phyloP scores from a whole-genome alignment of 495 filamentous ascomycete species.

The Penicillium antarcticum region DNA sequence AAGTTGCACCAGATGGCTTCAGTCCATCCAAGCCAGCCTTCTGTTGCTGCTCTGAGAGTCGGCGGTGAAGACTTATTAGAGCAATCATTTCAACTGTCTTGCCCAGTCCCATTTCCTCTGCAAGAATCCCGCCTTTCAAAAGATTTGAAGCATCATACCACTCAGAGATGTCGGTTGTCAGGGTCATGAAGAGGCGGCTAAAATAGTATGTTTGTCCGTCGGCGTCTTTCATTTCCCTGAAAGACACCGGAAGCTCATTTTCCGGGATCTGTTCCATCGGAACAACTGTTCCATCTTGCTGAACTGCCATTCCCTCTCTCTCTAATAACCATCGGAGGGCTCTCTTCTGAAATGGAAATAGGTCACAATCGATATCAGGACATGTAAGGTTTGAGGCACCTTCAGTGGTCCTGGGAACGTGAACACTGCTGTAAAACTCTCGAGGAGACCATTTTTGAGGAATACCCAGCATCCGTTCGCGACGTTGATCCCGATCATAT shows the following conservation, averaged over 20 bases:
- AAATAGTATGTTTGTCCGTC: slow-evolving; percentile 51
- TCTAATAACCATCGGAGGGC: slow-evolving; percentile 67
- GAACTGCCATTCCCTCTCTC: slow-evolving; percentile 52
- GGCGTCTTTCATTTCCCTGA: slow-evolving; percentile 39
- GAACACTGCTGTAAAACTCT: slow-evolving; percentile 65
- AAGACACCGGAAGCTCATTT: slow-evolving; percentile 29
- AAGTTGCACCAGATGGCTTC: slow-evolving; percentile 55
- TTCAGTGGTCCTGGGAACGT: slow-evolving; percentile 49
- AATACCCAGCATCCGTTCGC: slow-evolving; percentile 12
- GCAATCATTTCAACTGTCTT: slow-evolving; percentile 91
- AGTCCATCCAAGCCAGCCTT: slow-evolving; percentile 27
- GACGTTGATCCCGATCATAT: neutral
- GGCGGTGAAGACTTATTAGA: slow-evolving; percentile 63
- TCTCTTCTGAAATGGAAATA: slow-evolving; percentile 71
- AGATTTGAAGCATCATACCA: slow-evolving; percentile 38
- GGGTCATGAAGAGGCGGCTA: slow-evolving; percentile 63
- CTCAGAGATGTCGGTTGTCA: slow-evolving; percentile 48
- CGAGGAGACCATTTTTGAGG: slow-evolving; percentile 41
- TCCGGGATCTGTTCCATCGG: slow-evolving; percentile 10
- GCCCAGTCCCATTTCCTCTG: slow-evolving; percentile 95
- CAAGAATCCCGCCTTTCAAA: slow-evolving; percentile 64
- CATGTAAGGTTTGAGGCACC: slow-evolving; percentile 40
- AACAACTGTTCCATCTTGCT: slow-evolving; percentile 26
- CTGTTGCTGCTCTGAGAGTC: slow-evolving; percentile 12
- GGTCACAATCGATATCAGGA: slow-evolving; percentile 41